A percentile compares a stretch with the other conserved stretches of the same genome.
Evolutionary conservation across 345 rosid genomes (phyloP).

Genomic region (Excoecaria cochinchinensis): DNA sequence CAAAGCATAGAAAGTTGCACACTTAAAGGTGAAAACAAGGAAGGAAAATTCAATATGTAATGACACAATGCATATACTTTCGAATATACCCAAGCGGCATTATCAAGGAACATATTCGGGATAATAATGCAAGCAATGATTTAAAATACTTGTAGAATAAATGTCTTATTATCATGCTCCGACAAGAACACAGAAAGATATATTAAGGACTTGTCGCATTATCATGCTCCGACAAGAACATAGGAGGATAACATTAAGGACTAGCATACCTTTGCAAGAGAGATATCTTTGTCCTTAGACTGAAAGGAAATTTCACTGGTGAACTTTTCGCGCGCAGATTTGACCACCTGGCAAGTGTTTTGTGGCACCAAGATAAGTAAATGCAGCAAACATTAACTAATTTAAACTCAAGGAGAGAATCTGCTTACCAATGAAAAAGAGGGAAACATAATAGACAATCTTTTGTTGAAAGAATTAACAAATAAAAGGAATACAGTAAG

Average conservation of each 20-base stretch:
- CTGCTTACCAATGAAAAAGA: neutral
- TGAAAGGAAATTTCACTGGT: conserved; percentile 65
- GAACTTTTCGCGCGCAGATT: conserved; percentile 65
- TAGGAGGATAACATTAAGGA: neutral
- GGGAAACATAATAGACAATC: neutral
- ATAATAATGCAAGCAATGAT: neutral
- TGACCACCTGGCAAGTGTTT: conserved; percentile 47
- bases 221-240: neutral
- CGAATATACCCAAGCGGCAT: neutral
- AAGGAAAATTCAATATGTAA: neutral
- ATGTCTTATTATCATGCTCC: too few species aligned
- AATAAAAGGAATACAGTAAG: neutral
- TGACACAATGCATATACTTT: neutral
- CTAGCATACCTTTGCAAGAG: conserved; percentile 66
- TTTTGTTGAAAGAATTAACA: neutral
- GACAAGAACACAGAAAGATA: neutral
- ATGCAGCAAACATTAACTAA: conserved; percentile 16
- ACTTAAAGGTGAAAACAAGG: neutral
- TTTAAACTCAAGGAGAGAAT: neutral
- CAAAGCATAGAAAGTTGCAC: neutral
- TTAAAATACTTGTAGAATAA: too few species aligned
- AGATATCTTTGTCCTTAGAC: conserved; percentile 72
- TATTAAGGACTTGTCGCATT: neutral
- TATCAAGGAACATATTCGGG: neutral
- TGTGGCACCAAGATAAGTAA: conserved; percentile 13